Percentiles rank a stretch among this genome's conserved stretches.
Evolutionary conservation across 768 basidiomycete genomes (phyloP).

Genomic region (Saitozyma sp.): DNA sequence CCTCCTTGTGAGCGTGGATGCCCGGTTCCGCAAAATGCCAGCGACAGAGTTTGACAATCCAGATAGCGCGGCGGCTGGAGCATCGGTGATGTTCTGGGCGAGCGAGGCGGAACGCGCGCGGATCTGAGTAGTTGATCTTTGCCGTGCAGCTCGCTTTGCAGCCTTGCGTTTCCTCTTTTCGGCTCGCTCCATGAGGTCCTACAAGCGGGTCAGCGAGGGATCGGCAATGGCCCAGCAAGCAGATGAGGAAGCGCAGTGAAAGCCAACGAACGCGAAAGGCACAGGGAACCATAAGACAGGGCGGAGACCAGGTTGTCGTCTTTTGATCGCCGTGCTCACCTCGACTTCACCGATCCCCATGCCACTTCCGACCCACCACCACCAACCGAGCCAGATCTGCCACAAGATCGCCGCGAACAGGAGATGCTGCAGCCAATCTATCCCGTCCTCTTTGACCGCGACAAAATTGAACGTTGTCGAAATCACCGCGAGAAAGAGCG

Average conservation of each 20-base stretch:
- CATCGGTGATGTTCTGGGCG: conserved; percentile 17
- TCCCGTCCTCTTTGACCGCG: conserved; percentile 82
- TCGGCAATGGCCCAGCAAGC: background rate
- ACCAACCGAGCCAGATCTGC: conserved; percentile 95
- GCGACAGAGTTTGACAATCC: conserved; percentile 36
- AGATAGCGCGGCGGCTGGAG: conserved; percentile 20
- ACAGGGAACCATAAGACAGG: background rate
- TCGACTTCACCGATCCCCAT: conserved; percentile 75
- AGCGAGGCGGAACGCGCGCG: conserved; percentile 2
- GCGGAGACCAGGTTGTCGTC: conserved; percentile 41
- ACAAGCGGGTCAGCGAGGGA: background rate
- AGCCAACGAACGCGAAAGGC: background rate
- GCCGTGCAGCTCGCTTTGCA: conserved; percentile 35
- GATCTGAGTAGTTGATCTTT: conserved; percentile 9
- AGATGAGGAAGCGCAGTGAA: background rate
- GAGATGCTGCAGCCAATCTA: conserved; percentile 85
- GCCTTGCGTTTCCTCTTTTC: conserved; percentile 43
- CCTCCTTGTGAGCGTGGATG: conserved; percentile 1
- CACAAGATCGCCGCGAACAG: conserved; percentile 91
- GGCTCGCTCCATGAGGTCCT: conserved; percentile 44
- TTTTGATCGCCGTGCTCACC: conserved; percentile 21
- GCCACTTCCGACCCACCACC: conserved; percentile 93
- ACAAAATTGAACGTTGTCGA: conserved; percentile 81
- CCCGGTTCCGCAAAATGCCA: conserved; percentile 32
- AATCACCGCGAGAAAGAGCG: conserved; percentile 75